These are phyloP conservation scores for Euphrasia confusa DNA, from an alignment of 257 asterid species.

Conservation along the genomic window DNA sequence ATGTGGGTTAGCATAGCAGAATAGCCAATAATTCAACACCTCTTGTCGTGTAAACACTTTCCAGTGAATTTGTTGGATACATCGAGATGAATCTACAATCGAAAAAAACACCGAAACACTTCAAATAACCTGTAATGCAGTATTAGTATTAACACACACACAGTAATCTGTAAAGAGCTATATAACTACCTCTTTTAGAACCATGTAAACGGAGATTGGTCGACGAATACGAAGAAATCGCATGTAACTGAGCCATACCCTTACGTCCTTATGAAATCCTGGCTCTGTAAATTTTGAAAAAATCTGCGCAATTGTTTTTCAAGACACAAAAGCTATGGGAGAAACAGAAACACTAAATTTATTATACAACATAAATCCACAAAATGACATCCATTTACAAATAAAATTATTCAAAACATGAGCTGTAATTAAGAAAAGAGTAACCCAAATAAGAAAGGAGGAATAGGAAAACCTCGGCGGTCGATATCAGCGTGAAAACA, in stretches of 20 bases:
- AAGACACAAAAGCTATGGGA: not conserved
- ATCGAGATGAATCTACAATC: slow-evolving; percentile 33
- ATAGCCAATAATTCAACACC: slow-evolving; percentile 29
- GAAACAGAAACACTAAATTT: not conserved
- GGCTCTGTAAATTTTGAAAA: slow-evolving; percentile 15
- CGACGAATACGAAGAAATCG: slow-evolving; percentile 47
- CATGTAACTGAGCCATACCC: slow-evolving; percentile 58
- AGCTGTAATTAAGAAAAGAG: not conserved
- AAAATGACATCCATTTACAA: not conserved
- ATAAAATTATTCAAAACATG: not conserved
- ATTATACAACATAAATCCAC: not conserved
- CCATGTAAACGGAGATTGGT: slow-evolving; percentile 33
- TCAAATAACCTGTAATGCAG: not conserved
- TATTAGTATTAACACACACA: not conserved
- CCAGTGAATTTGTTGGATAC: slow-evolving; percentile 27
- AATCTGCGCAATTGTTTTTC: not conserved
- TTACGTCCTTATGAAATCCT: not conserved
- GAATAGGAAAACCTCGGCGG: not conserved
- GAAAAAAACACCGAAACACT: slow-evolving; percentile 3
- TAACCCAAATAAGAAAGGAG: not conserved
- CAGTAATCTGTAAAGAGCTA: not conserved
- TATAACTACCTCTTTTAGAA: slow-evolving; percentile 41
- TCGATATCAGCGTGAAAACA: not conserved
- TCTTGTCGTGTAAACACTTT: slow-evolving; percentile 30
- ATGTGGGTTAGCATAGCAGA: not conserved